Conservation (phyloP, 176 grass and related monocot species). For the Oryza meridionalis region DNA sequence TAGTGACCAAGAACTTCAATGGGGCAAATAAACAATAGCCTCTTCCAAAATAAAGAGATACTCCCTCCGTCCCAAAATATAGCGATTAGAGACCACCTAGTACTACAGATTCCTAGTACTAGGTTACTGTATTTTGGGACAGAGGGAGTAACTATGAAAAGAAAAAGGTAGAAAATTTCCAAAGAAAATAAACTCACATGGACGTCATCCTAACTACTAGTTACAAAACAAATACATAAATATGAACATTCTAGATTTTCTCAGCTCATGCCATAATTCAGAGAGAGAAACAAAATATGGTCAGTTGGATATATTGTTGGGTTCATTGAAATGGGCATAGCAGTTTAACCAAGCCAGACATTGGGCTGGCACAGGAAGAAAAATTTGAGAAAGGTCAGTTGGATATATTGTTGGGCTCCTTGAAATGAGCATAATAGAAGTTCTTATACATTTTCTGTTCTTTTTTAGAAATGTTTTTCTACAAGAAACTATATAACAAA, state of each 20-base stretch:
- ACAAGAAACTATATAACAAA: neutral
- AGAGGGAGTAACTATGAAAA: neutral
- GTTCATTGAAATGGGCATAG: neutral
- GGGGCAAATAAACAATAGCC: neutral
- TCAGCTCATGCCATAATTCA: no score
- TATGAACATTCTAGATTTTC: conserved; percentile 2
- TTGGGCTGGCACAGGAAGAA: neutral
- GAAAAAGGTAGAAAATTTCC: neutral
- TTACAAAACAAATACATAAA: neutral
- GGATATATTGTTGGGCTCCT: neutral
- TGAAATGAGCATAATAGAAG: neutral
- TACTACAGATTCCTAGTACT: no score
- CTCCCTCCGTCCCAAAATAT: no score
- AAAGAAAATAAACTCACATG: neutral
- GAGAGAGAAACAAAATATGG: conserved; percentile 4
- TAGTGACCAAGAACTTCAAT: neutral
- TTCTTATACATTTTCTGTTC: neutral
- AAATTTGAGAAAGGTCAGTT: neutral
- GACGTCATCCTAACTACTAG: neutral
- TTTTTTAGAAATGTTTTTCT: neutral
- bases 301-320: neutral
- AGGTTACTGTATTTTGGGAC: no score
- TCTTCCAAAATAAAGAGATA: neutral
- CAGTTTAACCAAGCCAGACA: neutral
- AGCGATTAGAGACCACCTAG: no score